Conservation (phyloP, 805 yeast species). For the Schwanniomyces occidentalis region DNA sequence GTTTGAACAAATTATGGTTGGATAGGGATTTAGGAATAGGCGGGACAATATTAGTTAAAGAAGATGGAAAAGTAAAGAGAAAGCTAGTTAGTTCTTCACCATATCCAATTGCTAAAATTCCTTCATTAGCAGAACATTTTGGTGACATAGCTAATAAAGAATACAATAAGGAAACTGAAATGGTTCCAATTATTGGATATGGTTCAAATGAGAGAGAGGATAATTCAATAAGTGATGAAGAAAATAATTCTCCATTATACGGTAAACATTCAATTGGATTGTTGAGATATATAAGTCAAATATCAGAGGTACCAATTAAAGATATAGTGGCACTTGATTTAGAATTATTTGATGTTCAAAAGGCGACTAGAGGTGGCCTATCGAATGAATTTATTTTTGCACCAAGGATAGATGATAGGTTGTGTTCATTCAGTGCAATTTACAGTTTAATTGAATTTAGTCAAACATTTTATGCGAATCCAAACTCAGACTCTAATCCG, state of each 20-base stretch:
- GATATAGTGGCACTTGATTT: conserved; percentile 72
- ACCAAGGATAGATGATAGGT: conserved; percentile 83
- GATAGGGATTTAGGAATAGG: conserved; percentile 87
- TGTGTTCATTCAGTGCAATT: conserved; percentile 75
- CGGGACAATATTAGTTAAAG: conserved; percentile 65
- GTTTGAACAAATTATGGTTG: conserved; percentile 66
- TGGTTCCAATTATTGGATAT: conserved; percentile 77
- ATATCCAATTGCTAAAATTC: conserved; percentile 75
- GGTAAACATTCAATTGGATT: conserved; percentile 69
- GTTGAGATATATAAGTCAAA: conserved; percentile 65
- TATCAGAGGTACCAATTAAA: conserved; percentile 57
- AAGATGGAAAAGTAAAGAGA: conserved; percentile 34
- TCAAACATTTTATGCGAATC: conserved; percentile 10
- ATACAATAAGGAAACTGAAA: conserved; percentile 73
- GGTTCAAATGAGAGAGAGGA: conserved; percentile 16
- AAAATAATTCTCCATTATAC: conserved; percentile 60
- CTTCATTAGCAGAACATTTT: conserved; percentile 85
- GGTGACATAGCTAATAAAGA: conserved; percentile 70
- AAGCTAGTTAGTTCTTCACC: conserved; percentile 59
- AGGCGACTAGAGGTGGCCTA: conserved; percentile 76
- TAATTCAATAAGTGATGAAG: conserved; percentile 55
- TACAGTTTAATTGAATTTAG: conserved; percentile 48
- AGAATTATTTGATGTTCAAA: conserved; percentile 80
- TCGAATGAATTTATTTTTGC: conserved; percentile 74
- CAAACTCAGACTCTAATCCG: conserved; percentile 3